These are phyloP conservation scores for Malus sieversii DNA, from an alignment of 306 rosid genomes.

Conservation along the genomic window DNA sequence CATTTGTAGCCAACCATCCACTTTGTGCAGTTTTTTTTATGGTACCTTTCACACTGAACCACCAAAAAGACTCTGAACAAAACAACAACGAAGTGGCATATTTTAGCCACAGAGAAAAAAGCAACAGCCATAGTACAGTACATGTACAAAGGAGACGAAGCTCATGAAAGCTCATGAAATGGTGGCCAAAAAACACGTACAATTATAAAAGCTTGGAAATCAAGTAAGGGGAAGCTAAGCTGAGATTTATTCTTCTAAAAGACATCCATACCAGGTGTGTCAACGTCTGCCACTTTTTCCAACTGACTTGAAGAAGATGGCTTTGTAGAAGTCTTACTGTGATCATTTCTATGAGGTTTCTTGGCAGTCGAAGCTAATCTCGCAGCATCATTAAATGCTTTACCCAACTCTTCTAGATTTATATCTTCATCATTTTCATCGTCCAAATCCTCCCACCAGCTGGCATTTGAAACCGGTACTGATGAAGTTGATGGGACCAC, in stretches of 20 bases:
- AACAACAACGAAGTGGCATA: neutral
- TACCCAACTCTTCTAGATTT: conserved; percentile 55
- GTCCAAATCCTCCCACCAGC: conserved; percentile 24
- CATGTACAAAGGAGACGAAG: neutral
- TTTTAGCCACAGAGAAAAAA: neutral
- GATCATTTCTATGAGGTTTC: conserved; percentile 15
- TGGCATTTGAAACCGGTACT: conserved; percentile 15
- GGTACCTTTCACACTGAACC: neutral
- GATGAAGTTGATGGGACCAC: conserved; percentile 7
- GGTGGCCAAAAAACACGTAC: neutral
- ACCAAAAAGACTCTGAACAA: neutral
- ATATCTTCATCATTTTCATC: conserved; percentile 31
- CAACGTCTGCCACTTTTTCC: conserved; percentile 21
- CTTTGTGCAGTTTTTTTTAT: no score
- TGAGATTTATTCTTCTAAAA: neutral
- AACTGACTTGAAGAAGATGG: conserved; percentile 16
- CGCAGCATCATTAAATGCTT: conserved; percentile 50
- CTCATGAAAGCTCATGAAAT: neutral
- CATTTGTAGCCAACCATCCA: neutral
- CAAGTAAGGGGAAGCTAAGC: neutral
- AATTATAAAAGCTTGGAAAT: neutral
- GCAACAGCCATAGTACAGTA: neutral
- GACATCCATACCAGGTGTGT: conserved; percentile 39
- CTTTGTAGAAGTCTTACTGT: conserved; percentile 8
- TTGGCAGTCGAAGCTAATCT: conserved; percentile 43